Evolutionary conservation across 176 grass and related monocot genomes (phyloP).

Genomic region (Oryza meridionalis): DNA sequence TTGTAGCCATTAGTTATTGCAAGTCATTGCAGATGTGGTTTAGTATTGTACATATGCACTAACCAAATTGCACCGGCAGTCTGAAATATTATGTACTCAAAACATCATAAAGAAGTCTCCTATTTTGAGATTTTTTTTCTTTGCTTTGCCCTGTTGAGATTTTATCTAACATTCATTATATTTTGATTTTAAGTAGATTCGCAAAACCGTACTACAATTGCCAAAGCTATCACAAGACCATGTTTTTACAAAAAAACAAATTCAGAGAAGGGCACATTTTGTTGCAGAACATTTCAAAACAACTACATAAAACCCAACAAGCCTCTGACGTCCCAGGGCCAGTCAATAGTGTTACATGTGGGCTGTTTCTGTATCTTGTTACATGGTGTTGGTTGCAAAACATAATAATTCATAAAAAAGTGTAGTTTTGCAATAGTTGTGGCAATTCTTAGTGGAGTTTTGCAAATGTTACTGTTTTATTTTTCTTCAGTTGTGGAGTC

Average conservation of each 20-base stretch:
- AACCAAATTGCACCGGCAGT: background rate
- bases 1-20: background rate
- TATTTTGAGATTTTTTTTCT: background rate
- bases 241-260: background rate
- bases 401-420: background rate
- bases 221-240: background rate
- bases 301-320: background rate
- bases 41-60: slow-evolving; percentile 1
- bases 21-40: slow-evolving; percentile 9
- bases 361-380: background rate
- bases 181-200: background rate
- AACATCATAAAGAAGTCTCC: background rate
- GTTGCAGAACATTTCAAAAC: background rate
- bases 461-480: background rate
- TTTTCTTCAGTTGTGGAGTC: background rate
- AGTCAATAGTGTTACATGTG: background rate
- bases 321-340: background rate
- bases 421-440: background rate
- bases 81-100: slow-evolving; percentile 12
- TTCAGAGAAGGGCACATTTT: background rate
- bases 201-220: background rate
- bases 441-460: background rate
- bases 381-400: background rate
- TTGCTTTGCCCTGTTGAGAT: background rate
- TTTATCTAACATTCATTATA: background rate